Conservation (phyloP, 306 rosid species). For the Psophocarpus tetragonolobus region DNA sequence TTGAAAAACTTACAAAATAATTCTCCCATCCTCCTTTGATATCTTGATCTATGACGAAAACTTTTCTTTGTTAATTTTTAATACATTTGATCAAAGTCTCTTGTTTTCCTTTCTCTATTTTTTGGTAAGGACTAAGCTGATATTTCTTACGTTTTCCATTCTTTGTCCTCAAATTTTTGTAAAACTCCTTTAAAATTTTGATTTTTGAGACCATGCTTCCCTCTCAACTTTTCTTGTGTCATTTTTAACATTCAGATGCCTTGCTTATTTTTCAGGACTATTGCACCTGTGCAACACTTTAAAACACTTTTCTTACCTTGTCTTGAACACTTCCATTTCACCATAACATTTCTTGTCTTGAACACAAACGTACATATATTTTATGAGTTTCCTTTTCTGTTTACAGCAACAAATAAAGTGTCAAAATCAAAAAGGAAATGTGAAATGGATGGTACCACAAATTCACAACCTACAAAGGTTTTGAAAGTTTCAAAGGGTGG, state of each 20-base stretch:
- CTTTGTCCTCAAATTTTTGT: background rate
- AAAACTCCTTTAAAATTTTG: background rate
- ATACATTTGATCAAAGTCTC: background rate
- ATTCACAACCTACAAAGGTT: conserved; percentile 53
- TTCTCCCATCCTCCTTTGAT: background rate
- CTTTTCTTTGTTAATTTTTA: background rate
- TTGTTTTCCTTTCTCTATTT: background rate
- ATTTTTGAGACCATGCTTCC: background rate
- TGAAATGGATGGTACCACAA: conserved; percentile 39
- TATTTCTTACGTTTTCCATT: background rate
- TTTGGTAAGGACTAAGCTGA: background rate
- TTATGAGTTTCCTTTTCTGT: conserved; percentile 11
- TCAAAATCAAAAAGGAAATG: conserved; percentile 69
- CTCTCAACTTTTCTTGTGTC: background rate
- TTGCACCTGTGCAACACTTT: background rate
- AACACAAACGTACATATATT: background rate
- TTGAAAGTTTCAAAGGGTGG: conserved; percentile 50
- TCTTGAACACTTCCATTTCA: background rate
- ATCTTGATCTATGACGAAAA: background rate
- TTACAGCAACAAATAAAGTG: conserved; percentile 54
- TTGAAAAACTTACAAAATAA: background rate
- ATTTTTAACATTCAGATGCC: background rate
- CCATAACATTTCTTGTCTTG: background rate
- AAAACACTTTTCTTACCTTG: background rate
- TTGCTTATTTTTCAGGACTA: background rate